phyloP scores from a whole-genome alignment of 1,284 basidiomycete genomes.

The Boletus albobrunnescens region DNA sequence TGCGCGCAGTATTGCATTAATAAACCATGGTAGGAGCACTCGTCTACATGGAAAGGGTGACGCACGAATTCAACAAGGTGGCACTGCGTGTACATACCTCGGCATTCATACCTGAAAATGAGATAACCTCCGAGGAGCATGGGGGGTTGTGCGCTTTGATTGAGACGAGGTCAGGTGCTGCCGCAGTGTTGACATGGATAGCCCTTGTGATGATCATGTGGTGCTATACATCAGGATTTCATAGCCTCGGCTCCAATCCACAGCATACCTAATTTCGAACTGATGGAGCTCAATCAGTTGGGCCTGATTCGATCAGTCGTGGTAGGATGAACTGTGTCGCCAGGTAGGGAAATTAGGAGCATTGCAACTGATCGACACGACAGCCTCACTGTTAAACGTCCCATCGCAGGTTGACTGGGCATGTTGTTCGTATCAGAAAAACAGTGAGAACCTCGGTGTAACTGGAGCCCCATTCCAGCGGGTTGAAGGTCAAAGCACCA shows the following conservation, averaged over 20 bases:
- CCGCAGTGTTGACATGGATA: conserved; percentile 1
- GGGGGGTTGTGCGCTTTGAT: conserved; percentile 1
- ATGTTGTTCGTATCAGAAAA: neutral
- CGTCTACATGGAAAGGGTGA: neutral
- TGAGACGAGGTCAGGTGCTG: neutral
- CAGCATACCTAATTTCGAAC: conserved; percentile 6
- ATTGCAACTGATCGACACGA: conserved; percentile 11
- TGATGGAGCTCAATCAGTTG: conserved; percentile 14
- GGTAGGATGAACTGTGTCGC: conserved; percentile 2
- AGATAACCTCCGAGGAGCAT: neutral
- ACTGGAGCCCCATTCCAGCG: neutral
- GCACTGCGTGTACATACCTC: conserved; percentile 1
- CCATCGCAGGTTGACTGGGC: conserved; percentile 5
- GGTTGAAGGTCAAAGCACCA: neutral
- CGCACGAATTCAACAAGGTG: conserved; percentile 1
- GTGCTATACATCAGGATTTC: conserved; percentile 3
- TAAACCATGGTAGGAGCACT: conserved; percentile 8
- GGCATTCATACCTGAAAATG: conserved; percentile 3
- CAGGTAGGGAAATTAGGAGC: neutral
- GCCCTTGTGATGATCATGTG: conserved; percentile 8
- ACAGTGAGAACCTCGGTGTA: neutral
- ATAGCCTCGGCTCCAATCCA: conserved; percentile 9
- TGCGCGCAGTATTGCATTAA: conserved; percentile 3
- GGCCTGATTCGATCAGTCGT: conserved; percentile 17
- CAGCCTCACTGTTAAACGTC: neutral